Percentiles rank a stretch among this genome's conserved stretches.
These are phyloP conservation scores for Colletotrichum liriopes DNA, from an alignment of 2,329 filamentous ascomycete species.

Conservation along the genomic window DNA sequence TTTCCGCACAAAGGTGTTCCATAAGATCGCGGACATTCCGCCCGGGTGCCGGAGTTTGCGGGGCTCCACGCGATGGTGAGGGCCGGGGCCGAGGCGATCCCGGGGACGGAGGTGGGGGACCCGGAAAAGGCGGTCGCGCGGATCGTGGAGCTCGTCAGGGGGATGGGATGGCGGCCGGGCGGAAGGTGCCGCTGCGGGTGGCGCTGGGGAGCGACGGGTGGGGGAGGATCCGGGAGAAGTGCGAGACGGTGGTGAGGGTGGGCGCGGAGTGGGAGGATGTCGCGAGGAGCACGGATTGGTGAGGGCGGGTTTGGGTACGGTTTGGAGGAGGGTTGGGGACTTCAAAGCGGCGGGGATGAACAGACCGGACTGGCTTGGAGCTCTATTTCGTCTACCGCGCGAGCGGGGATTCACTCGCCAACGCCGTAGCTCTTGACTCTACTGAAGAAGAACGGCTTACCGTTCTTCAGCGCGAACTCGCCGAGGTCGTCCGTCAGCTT, in stretches of 20 bases:
- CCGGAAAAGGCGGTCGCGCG: constrained; percentile 63
- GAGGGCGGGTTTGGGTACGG: background rate
- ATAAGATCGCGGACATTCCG: background rate
- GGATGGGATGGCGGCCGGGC: constrained; percentile 54
- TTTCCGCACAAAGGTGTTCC: constrained; percentile 55
- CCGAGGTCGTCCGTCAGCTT: constrained; percentile 91
- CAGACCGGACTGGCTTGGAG: background rate
- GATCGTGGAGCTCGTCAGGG: constrained; percentile 70
- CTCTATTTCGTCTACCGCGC: constrained; percentile 42
- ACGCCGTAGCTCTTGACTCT: constrained; percentile 75
- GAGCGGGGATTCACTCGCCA: constrained; percentile 54
- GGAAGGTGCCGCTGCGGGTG: constrained; percentile 61
- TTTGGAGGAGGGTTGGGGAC: background rate
- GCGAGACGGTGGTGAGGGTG: constrained; percentile 63
- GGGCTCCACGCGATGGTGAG: background rate
- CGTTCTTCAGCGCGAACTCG: constrained; percentile 78
- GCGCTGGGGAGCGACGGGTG: constrained; percentile 70
- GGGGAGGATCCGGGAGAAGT: constrained; percentile 62
- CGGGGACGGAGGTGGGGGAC: constrained; percentile 61
- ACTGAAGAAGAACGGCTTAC: constrained; percentile 78
- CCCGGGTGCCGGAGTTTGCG: constrained; percentile 4
- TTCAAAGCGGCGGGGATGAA: background rate
- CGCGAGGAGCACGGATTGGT: constrained; percentile 62
- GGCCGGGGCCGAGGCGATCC: background rate
- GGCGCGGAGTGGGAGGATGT: constrained; percentile 66